Evolutionary conservation across 1,284 basidiomycete species (phyloP).

Genomic region (Cutaneotrichosporon mucoides): DNA sequence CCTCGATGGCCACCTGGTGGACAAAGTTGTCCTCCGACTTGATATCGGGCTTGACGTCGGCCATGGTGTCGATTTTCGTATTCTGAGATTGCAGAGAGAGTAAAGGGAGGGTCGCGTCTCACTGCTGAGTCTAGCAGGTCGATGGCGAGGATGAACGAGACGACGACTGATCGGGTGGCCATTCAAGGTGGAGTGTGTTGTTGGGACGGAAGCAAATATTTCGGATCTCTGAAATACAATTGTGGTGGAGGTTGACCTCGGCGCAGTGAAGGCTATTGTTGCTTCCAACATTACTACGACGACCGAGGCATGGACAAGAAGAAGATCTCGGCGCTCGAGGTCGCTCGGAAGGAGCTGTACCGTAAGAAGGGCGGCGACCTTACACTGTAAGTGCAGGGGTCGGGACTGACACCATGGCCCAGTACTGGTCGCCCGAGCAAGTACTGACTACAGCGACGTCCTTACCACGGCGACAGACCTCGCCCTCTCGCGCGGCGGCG

Average conservation of each 20-base stretch:
- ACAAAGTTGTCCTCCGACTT: slow-evolving; percentile 56
- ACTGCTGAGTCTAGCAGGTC: not conserved
- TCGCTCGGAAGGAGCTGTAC: slow-evolving; percentile 24
- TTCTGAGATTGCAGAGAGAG: not conserved
- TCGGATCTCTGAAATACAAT: not conserved
- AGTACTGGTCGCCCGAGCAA: no score
- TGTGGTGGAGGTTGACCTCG: no score
- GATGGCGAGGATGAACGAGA: no score
- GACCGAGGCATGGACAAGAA: slow-evolving; percentile 6
- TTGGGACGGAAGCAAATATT: slow-evolving; percentile 9
- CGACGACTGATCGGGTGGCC: not conserved
- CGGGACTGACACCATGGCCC: no score
- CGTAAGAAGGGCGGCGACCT: slow-evolving; percentile 20
- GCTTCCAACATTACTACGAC: no score
- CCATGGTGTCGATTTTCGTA: not conserved
- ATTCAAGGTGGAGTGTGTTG: slow-evolving; percentile 7
- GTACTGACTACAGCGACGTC: slow-evolving; percentile 1
- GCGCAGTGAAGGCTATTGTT: no score
- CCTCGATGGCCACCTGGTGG: slow-evolving; percentile 67
- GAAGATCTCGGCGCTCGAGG: slow-evolving; percentile 11
- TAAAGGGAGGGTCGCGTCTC: no score
- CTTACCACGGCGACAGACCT: slow-evolving; percentile 2
- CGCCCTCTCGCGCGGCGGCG: slow-evolving; percentile 6
- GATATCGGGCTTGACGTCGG: not conserved
- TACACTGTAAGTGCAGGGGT: not conserved